Base-by-base conservation (phyloP, 148 eudicot genomes). In the Salicornia ramosissima region DNA sequence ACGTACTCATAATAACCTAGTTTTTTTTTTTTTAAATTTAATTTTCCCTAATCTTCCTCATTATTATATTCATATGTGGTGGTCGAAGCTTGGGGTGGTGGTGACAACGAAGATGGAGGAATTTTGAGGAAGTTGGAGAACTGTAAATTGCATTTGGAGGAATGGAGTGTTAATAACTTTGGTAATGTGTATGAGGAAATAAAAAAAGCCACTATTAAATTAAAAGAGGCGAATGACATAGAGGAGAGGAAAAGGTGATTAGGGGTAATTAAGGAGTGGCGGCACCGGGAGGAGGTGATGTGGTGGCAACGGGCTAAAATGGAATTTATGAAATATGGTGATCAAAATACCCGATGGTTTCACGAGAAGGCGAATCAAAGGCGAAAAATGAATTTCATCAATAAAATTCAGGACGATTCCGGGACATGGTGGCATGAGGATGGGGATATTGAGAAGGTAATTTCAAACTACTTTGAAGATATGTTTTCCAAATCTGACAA, bases 61-160 rank as follows among this genome's bases (percentile, higher is more conserved):
- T 3, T 71, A 36, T 47, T 47, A 13, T 63, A 16, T 21, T 75
- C 64, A 75, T n/a, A n/a, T 75, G 70, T 76, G 65, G 29, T 56
- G 56, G 2, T 10, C 2, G 14, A 43, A 4, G 47, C 47, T 5
- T 43, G 47, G 47, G 14, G 14, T 43, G 40, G 8, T 36, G 8
- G 40, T 36, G 40, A 31, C 2, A 11, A 28, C 12, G 4, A 11
- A 2, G 19, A 10, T 12, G 31, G 18, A n/a, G n/a, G n/a, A n/a
- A 15, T 13, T 3, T 13, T 26, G 16, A 16, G 2, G 33, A 3
- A 6, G 15, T 26, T 5, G 0, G 15, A 59, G 11, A 1, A 6
- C 2, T 59, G 64, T 31, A 31, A 16, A n/a, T n/a, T n/a, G 64
- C 5, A 2, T 4, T 3, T 6, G 3, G 4, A 4, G 9, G 12